Evolutionary conservation across 2,329 filamentous ascomycete genomes (phyloP).

Genomic region (Elsinoe ampelina): DNA sequence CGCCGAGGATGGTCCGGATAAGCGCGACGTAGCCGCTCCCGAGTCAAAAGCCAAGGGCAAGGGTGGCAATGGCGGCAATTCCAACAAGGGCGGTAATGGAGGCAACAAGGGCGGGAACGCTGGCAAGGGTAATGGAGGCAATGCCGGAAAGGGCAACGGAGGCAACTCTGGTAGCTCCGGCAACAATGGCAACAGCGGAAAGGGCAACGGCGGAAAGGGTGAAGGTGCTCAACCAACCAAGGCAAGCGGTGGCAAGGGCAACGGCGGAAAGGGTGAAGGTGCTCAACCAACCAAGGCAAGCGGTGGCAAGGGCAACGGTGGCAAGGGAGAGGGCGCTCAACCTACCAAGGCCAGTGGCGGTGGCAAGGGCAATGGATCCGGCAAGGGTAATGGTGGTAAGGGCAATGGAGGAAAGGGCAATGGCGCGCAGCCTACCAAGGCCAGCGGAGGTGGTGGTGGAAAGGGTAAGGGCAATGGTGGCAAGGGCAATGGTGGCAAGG

Average conservation of each 20-base stretch:
- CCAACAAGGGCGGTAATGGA: not conserved
- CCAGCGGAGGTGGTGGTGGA: not conserved
- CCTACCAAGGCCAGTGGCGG: not conserved
- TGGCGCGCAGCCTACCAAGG: not conserved
- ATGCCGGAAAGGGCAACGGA: not conserved
- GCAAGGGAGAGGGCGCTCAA: not conserved
- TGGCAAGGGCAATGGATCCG: not conserved
- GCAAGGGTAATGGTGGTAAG: not conserved
- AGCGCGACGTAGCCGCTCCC: not conserved
- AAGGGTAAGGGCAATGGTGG: not conserved
- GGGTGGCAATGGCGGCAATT: not conserved
- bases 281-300: not conserved
- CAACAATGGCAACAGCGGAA: not conserved
- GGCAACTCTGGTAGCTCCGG: not conserved
- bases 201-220: not conserved
- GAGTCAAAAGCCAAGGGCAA: conserved; percentile 2
- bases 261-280: not conserved
- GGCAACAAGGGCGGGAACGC: not conserved
- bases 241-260: not conserved
- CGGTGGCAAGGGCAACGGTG: not conserved
- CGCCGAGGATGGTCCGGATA: not conserved
- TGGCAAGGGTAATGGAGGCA: not conserved
- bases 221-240: not conserved
- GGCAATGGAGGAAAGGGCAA: not conserved
- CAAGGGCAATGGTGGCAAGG: not conserved